Evolutionary conservation across 2,329 filamentous ascomycete genomes (phyloP).

Genomic region (Penicillium sp.): DNA sequence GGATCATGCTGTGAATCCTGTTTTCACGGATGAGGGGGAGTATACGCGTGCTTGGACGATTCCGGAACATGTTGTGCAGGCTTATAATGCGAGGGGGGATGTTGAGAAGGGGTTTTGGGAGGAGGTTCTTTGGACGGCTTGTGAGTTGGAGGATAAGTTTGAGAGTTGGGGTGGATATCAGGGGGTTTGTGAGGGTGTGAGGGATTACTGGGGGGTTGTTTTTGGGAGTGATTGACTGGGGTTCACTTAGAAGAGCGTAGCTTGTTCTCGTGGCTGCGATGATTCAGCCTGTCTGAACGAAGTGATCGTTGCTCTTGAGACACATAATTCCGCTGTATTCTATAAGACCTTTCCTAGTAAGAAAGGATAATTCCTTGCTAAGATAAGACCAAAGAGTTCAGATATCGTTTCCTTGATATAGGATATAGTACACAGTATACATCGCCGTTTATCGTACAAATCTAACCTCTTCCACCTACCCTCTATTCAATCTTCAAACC

Average conservation of each 20-base stretch:
- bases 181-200: constrained; percentile 36
- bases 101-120: constrained; percentile 41
- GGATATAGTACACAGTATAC: constrained; percentile 1
- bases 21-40: constrained; percentile 30
- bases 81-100: constrained; percentile 31
- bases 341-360: no score
- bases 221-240: constrained; percentile 10
- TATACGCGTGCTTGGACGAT: constrained; percentile 37
- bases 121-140: constrained; percentile 41
- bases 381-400: neutral
- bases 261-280: neutral
- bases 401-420: neutral
- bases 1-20: constrained; percentile 27
- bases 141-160: constrained; percentile 37
- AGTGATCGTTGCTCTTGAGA: neutral
- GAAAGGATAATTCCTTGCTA: neutral
- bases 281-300: neutral
- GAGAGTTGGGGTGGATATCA: constrained; percentile 30
- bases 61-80: constrained; percentile 29
- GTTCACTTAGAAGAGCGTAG: neutral
- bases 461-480: neutral
- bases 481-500: constrained; percentile 13
- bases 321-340: neutral
- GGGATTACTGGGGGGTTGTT: constrained; percentile 35
- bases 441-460: neutral